phyloP scores from a whole-genome alignment of 1,284 basidiomycete genomes.

The Caloboletus inedulis region DNA sequence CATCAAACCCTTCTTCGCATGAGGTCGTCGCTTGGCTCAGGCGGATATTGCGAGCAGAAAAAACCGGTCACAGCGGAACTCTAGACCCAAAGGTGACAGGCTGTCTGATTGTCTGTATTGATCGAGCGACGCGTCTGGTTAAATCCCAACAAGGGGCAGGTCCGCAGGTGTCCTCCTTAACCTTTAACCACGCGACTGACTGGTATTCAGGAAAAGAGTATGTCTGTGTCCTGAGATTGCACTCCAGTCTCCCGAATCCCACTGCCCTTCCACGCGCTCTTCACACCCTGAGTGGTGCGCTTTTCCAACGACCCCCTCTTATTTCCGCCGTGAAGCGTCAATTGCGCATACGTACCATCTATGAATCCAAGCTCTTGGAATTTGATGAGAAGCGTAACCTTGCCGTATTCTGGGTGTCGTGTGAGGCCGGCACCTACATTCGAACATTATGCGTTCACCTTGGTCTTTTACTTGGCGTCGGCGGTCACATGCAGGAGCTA shows the following conservation, averaged over 20 bases:
- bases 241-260: conserved; percentile 79
- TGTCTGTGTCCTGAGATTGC: conserved; percentile 92
- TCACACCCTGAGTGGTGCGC: conserved; percentile 95
- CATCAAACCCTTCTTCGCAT: conserved; percentile 99
- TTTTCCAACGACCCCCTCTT: conserved; percentile 98
- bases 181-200: conserved; percentile 4
- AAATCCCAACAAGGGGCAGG: conserved; percentile 98
- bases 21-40: conserved; percentile 99
- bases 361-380: conserved; percentile 94
- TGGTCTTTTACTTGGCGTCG: conserved; percentile 92
- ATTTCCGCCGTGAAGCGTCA: conserved; percentile 99
- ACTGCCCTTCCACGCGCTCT: conserved; percentile 89
- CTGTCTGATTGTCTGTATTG: conserved; percentile 98
- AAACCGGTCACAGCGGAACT: conserved; percentile 97
- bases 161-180: conserved; percentile 35
- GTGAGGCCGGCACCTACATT: conserved; percentile 99
- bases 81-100: conserved; percentile 99
- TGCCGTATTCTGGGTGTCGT: conserved; percentile 97
- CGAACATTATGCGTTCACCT: conserved; percentile 98
- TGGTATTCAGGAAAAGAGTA: conserved; percentile 87
- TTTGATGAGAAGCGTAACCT: conserved; percentile 98
- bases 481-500: conserved; percentile 99
- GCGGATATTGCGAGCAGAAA: conserved; percentile 93
- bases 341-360: conserved; percentile 95
- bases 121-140: conserved; percentile 98